Conservation (phyloP, 106 monocot species). For the Dactylorhiza incarnata region DNA sequence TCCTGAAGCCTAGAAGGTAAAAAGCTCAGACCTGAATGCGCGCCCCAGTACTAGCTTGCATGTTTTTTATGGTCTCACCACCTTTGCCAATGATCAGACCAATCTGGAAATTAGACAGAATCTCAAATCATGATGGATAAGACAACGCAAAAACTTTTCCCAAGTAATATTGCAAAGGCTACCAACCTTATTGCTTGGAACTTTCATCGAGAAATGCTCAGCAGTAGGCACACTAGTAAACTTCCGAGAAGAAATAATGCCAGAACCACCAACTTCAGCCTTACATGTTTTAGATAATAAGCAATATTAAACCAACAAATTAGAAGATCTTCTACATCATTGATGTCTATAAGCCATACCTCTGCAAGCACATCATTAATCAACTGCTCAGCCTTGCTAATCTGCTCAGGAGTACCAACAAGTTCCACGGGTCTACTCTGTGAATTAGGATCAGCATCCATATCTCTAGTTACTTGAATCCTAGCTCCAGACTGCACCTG, state of each 20-base stretch:
- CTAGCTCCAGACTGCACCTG: conserved; percentile 67
- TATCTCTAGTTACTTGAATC: conserved; percentile 74
- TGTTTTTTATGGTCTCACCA: conserved; percentile 87
- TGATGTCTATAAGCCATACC: conserved; percentile 15
- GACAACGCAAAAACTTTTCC: neutral
- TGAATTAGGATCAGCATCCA: conserved; percentile 51
- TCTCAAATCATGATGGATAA: neutral
- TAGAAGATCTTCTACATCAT: neutral
- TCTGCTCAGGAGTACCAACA: conserved; percentile 55
- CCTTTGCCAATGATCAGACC: conserved; percentile 96
- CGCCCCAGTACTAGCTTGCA: conserved; percentile 85
- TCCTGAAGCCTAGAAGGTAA: neutral
- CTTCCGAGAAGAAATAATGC: conserved; percentile 5
- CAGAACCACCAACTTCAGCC: conserved; percentile 18
- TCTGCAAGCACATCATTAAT: conserved; percentile 65
- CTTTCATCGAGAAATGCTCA: conserved; percentile 20
- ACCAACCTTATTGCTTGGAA: conserved; percentile 24
- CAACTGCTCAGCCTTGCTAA: conserved; percentile 64
- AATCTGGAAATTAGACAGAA: conserved; percentile 38
- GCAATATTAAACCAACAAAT: neutral
- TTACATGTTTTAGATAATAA: conserved; percentile 5
- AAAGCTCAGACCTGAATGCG: conserved; percentile 61
- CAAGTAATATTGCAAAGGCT: neutral
- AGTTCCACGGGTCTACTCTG: conserved; percentile 52
- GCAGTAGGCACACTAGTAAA: conserved; percentile 2